Evolutionary conservation across 805 yeast genomes (phyloP).

Genomic region (Spathaspora boniae): DNA sequence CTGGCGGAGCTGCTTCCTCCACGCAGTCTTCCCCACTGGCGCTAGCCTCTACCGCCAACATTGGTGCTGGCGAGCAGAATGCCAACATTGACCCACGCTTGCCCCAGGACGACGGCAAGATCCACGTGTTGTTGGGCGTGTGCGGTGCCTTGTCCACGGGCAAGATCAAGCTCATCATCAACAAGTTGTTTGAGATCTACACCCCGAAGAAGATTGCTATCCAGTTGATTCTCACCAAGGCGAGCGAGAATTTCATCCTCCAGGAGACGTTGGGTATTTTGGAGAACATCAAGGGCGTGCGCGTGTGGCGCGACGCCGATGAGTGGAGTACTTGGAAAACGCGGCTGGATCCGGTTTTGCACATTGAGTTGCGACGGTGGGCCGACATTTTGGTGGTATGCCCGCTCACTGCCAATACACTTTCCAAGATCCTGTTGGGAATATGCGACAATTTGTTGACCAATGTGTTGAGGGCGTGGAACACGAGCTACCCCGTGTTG

Average conservation of each 20-base stretch:
- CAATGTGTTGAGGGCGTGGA: constrained; percentile 92
- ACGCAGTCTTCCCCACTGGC: neutral
- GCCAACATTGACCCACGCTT: constrained; percentile 52
- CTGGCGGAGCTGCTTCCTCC: constrained; percentile 1
- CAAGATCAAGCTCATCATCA: constrained; percentile 51
- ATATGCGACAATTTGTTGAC: constrained; percentile 90
- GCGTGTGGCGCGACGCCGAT: constrained; percentile 56
- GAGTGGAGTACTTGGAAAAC: constrained; percentile 74
- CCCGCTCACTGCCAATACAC: constrained; percentile 91
- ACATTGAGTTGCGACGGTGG: constrained; percentile 94
- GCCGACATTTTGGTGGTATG: constrained; percentile 91
- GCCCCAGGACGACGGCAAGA: constrained; percentile 51
- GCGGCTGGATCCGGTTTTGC: constrained; percentile 87
- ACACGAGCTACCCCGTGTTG: constrained; percentile 81
- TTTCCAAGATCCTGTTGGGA: constrained; percentile 86
- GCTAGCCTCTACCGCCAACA: constrained; percentile 1
- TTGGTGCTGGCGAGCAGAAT: constrained; percentile 30
- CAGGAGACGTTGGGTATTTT: constrained; percentile 40
- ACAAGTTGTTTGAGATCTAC: constrained; percentile 51
- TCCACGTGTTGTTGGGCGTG: constrained; percentile 54
- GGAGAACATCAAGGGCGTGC: constrained; percentile 40
- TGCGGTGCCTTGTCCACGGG: constrained; percentile 54
- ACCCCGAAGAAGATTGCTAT: constrained; percentile 47
- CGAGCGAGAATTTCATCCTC: constrained; percentile 51
- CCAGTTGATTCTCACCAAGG: constrained; percentile 51